Evolutionary conservation across 2,329 filamentous ascomycete species (phyloP), one percentile per base, ranked within the genome.

Genomic region (Colletotrichum musicola): DNA sequence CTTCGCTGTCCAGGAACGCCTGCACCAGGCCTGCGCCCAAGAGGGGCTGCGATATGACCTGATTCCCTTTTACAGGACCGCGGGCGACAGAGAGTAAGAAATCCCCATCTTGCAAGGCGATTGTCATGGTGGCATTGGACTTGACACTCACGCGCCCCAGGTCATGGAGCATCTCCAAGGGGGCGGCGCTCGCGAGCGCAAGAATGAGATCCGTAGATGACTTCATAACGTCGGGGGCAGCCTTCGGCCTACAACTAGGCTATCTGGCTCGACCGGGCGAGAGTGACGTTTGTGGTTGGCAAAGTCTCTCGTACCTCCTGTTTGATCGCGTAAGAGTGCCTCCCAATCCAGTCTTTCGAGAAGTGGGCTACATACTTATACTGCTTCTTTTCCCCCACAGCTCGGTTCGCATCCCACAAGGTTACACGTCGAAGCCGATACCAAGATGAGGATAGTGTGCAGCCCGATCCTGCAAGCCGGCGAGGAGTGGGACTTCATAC

Each of bases 141-240:
- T 6, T n/a, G 12, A 14, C 40, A 42, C 40, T 42, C 10, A 42
- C 40, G 16, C 40, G 40, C 40, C 14, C 5, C 14, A 55, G 53
- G 14, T 55, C 53, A 22, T 55, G 53, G 53, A 55, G 30, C 13
- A 55, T 55, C 18, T 18, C 53, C 53, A 55, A 55, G 16, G 53
- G 53, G 3, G 53, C 53, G 12, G 53, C 53, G 10, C 20, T 55
- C 40, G 53, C 53, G 10, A 55, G 25, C 1, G 27, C 53, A 9
- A 55, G 4, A 1, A 20, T 16, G 5, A 38, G 38, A 9, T 40
- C 53, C 14, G 53, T n/a, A 3, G 25, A 16, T 1, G 27, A 55
- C 14, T 55, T 55, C 10, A 40, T 55, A 4, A 22, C 22, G 4
- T 12, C 77, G 14, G 53, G 53, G 2, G 53, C 35, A 20, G 53